A percentile compares a stretch with the other conserved stretches of the same genome.
Evolutionary conservation across 2,329 filamentous ascomycete species (phyloP).

Genomic region (Colletotrichum neosansevieriae): DNA sequence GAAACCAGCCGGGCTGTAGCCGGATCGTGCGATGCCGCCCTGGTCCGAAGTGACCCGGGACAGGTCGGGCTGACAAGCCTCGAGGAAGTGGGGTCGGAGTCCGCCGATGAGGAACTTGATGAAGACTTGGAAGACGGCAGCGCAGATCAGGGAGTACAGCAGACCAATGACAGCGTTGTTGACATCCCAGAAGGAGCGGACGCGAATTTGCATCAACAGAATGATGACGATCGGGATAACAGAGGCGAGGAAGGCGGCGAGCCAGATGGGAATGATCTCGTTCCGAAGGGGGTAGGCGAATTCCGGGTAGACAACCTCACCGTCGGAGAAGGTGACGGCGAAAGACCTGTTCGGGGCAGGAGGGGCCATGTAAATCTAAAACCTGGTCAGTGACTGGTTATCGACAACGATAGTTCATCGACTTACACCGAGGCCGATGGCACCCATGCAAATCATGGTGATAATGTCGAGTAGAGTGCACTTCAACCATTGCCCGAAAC

Average conservation of each 20-base stretch:
- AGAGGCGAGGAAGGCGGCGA: conserved; percentile 73
- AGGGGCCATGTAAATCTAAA: conserved; percentile 70
- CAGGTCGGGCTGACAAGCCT: conserved; percentile 75
- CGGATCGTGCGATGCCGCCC: conserved; percentile 55
- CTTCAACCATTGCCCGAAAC: conserved; percentile 78
- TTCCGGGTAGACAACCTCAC: conserved; percentile 76
- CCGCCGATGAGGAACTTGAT: conserved; percentile 82
- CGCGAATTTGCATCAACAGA: conserved; percentile 74
- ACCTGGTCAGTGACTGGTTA: neutral
- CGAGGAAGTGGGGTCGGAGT: conserved; percentile 78
- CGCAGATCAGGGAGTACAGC: conserved; percentile 76
- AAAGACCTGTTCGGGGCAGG: conserved; percentile 78
- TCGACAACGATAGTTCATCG: fast-evolving
- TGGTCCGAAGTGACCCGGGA: conserved; percentile 53
- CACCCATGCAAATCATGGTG: conserved; percentile 75
- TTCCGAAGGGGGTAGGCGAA: conserved; percentile 79
- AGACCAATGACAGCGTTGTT: conserved; percentile 80
- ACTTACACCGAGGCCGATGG: conserved; percentile 74
- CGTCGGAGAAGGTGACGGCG: conserved; percentile 73
- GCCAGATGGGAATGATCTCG: conserved; percentile 79
- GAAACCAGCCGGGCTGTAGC: conserved; percentile 65
- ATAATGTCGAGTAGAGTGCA: conserved; percentile 75
- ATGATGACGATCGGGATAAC: conserved; percentile 76
- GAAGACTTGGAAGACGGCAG: conserved; percentile 82
- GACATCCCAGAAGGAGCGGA: conserved; percentile 76